phyloP scores from a whole-genome alignment of 306 rosid genomes.

The Vachellia pachyceras region DNA sequence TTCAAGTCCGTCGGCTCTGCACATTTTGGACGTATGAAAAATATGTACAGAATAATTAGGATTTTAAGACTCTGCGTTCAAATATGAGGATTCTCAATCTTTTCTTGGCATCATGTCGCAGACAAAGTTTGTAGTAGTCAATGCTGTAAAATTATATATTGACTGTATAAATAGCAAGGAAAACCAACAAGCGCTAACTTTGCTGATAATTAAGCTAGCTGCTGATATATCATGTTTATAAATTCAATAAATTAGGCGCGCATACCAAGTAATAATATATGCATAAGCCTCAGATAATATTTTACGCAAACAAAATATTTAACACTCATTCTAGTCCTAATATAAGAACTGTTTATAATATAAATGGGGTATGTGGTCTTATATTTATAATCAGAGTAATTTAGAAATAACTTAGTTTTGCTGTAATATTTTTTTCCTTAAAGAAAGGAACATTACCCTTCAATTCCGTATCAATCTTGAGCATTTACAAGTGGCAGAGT shows the following conservation, averaged over 20 bases:
- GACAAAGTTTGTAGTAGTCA: neutral
- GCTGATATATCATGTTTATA: neutral
- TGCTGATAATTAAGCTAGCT: neutral
- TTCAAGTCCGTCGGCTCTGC: conserved; percentile 1
- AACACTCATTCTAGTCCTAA: no score
- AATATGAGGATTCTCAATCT: neutral
- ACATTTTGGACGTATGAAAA: neutral
- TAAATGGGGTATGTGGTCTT: no score
- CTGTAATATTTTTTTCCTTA: neutral
- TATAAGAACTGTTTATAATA: no score
- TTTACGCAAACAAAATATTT: neutral
- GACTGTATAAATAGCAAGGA: no score
- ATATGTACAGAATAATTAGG: neutral
- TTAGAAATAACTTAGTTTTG: neutral
- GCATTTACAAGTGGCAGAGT: conserved; percentile 2
- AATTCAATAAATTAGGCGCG: neutral
- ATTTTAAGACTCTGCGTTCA: no score
- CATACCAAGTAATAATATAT: no score
- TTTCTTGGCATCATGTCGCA: neutral
- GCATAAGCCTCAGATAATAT: neutral
- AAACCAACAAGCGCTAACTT: neutral
- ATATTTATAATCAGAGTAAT: no score
- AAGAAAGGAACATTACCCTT: neutral
- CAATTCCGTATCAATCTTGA: neutral
- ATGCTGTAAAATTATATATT: neutral